phyloP scores from a whole-genome alignment of 2,329 filamentous ascomycete genomes.

The Ophiostoma quercus region DNA sequence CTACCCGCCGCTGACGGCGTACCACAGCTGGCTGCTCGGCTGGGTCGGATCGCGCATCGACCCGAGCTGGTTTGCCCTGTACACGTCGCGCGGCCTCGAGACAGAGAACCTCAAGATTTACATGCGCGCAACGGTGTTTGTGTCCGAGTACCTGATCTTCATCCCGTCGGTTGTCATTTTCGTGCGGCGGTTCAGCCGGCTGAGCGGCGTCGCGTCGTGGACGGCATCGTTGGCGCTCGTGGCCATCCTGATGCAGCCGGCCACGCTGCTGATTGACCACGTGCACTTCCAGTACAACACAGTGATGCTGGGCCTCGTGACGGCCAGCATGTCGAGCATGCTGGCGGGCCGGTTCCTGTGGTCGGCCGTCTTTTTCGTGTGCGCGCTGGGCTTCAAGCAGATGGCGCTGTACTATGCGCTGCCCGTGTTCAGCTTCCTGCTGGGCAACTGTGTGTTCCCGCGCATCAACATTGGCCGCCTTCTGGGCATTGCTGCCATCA shows the following conservation, averaged over 20 bases:
- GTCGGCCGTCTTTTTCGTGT: slow-evolving; percentile 90
- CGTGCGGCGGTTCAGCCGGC: slow-evolving; percentile 70
- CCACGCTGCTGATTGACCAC: slow-evolving; percentile 86
- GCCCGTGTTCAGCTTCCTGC: slow-evolving; percentile 81
- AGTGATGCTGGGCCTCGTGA: slow-evolving; percentile 89
- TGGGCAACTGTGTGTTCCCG: slow-evolving; percentile 80
- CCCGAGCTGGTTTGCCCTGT: slow-evolving; percentile 80
- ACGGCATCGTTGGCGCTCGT: slow-evolving; percentile 78
- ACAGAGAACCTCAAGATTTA: slow-evolving; percentile 80
- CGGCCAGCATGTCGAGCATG: slow-evolving; percentile 84
- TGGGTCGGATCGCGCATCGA: slow-evolving; percentile 76
- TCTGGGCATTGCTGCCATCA: slow-evolving; percentile 68
- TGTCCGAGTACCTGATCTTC: slow-evolving; percentile 87
- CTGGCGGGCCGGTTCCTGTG: slow-evolving; percentile 78
- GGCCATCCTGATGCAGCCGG: slow-evolving; percentile 87
- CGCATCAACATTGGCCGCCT: slow-evolving; percentile 62
- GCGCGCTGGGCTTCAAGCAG: slow-evolving; percentile 94
- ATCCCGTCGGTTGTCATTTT: slow-evolving; percentile 82
- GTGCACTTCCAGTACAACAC: slow-evolving; percentile 98
- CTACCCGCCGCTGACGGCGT: slow-evolving; percentile 94
- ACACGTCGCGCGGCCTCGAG: slow-evolving; percentile 75
- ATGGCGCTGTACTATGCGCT: slow-evolving; percentile 98
- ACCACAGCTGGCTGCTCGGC: slow-evolving; percentile 94
- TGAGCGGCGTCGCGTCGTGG: slow-evolving; percentile 74
- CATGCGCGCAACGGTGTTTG: slow-evolving; percentile 87